Evolutionary conservation across 768 basidiomycete species (phyloP).

Genomic region (Rhizopogon salebrosus): DNA sequence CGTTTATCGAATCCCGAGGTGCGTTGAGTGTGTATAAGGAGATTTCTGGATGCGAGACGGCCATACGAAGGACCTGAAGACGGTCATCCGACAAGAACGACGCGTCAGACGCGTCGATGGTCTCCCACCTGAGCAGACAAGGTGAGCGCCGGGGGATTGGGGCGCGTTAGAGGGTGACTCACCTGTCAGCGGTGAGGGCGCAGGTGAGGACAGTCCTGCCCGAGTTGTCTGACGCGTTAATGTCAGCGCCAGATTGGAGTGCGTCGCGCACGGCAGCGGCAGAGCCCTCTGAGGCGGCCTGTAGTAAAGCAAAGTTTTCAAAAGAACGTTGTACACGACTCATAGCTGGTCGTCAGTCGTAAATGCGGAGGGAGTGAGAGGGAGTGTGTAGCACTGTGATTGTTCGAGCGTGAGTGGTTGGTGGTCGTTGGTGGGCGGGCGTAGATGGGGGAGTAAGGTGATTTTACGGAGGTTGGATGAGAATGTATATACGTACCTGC

Average conservation of each 20-base stretch:
- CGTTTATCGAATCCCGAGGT: constrained; percentile 63
- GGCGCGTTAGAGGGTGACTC: constrained; percentile 17
- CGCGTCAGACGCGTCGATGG: constrained; percentile 66
- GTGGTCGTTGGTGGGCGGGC: constrained; percentile 10
- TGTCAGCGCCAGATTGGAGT: constrained; percentile 56
- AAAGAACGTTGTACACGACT: constrained; percentile 34
- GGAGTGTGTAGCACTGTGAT: background rate
- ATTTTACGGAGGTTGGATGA: background rate
- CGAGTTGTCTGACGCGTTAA: constrained; percentile 56
- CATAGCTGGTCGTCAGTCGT: constrained; percentile 32
- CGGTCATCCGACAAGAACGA: constrained; percentile 56
- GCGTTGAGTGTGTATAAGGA: constrained; percentile 70
- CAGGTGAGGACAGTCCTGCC: constrained; percentile 65
- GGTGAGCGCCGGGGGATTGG: constrained; percentile 3
- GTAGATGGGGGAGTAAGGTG: background rate
- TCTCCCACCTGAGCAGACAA: constrained; percentile 50
- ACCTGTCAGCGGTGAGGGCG: constrained; percentile 72
- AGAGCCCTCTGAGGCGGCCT: constrained; percentile 54
- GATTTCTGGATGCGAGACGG: constrained; percentile 51
- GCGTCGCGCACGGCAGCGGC: constrained; percentile 47
- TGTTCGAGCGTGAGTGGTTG: no score
- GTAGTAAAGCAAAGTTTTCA: constrained; percentile 42
- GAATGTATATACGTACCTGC: constrained; percentile 24
- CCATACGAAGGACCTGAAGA: constrained; percentile 49
- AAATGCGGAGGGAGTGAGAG: constrained; percentile 9